Evolutionary conservation across 495 filamentous ascomycete species (phyloP).

Genomic region (Achaetomiella virescens): DNA sequence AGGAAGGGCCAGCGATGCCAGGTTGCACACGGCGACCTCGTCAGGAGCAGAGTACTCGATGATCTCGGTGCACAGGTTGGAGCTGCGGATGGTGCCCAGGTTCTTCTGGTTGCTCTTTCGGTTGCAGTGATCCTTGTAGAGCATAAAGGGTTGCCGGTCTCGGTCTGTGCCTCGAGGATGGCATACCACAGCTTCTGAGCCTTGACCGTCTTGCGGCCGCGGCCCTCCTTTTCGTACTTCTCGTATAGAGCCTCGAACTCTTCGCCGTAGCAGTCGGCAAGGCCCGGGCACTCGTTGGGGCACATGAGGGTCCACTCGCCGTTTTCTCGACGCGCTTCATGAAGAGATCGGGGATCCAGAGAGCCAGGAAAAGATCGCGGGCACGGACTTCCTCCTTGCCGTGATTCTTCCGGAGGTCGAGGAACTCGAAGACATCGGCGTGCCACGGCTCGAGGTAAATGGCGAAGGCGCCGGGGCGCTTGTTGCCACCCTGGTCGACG

Average conservation of each 20-base stretch:
- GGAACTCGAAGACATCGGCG: slow-evolving; percentile 92
- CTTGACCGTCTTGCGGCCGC: slow-evolving; percentile 83
- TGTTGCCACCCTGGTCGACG: slow-evolving; percentile 98
- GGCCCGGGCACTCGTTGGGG: slow-evolving; percentile 87
- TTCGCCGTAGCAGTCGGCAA: slow-evolving; percentile 94
- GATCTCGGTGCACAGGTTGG: slow-evolving; percentile 98
- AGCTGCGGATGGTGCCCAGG: slow-evolving; percentile 93
- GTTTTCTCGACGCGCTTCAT: slow-evolving; percentile 99
- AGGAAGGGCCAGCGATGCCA: slow-evolving; percentile 88
- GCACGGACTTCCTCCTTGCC: slow-evolving; percentile 97
- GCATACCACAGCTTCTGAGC: slow-evolving; percentile 99
- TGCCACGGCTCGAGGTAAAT: slow-evolving; percentile 99
- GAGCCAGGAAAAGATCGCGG: slow-evolving; percentile 93
- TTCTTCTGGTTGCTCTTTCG: slow-evolving; percentile 99
- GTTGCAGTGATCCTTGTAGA: slow-evolving; percentile 98
- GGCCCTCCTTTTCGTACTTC: slow-evolving; percentile 84
- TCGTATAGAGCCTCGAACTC: slow-evolving; percentile 95
- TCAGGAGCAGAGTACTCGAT: slow-evolving; percentile 95
- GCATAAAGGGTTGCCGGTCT: slow-evolving; percentile 98
- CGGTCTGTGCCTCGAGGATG: slow-evolving; percentile 94
- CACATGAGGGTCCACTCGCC: slow-evolving; percentile 96
- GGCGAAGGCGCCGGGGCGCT: slow-evolving; percentile 95
- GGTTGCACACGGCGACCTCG: slow-evolving; percentile 97
- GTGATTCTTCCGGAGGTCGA: slow-evolving; percentile 98
- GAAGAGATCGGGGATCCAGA: slow-evolving; percentile 98